phyloP scores from a whole-genome alignment of 2,329 filamentous ascomycete genomes.

The Bipolaris gigantea region DNA sequence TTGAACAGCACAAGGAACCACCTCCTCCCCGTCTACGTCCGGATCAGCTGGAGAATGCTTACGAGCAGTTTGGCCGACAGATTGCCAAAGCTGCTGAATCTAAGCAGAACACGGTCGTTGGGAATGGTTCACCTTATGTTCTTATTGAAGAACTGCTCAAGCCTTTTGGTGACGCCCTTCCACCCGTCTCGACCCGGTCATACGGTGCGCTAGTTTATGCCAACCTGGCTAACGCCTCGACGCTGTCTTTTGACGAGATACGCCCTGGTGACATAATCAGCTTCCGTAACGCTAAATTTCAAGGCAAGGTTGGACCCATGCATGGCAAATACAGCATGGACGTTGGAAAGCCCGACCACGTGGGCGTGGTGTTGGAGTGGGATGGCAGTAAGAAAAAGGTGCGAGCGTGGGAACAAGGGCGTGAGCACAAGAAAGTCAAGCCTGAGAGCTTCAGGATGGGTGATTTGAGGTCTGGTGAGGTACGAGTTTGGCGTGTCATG shows the following conservation, averaged over 20 bases:
- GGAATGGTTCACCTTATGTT: constrained; percentile 77
- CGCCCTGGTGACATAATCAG: constrained; percentile 89
- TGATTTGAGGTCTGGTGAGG: constrained; percentile 88
- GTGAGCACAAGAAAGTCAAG: constrained; percentile 92
- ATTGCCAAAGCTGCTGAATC: constrained; percentile 70
- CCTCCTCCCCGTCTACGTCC: constrained; percentile 82
- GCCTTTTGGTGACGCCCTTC: constrained; percentile 71
- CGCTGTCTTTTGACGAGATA: constrained; percentile 89
- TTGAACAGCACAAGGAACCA: constrained; percentile 85
- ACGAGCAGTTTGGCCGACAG: constrained; percentile 76
- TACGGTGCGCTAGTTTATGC: constrained; percentile 93
- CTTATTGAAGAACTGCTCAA: constrained; percentile 79
- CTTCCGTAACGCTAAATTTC: constrained; percentile 89
- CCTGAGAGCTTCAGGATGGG: constrained; percentile 92
- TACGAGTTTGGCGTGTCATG: constrained; percentile 97
- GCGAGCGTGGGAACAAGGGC: constrained; percentile 89
- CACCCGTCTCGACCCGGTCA: constrained; percentile 81
- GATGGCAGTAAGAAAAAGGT: constrained; percentile 99
- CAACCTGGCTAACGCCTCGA: constrained; percentile 92
- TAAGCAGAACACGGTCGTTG: constrained; percentile 79
- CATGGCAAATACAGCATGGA: constrained; percentile 90
- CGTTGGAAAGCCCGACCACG: constrained; percentile 85
- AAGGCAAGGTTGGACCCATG: constrained; percentile 93
- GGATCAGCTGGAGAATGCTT: constrained; percentile 87
- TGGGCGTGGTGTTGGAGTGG: constrained; percentile 92